Evolutionary conservation across 169 alveolate genomes (phyloP), one percentile per base, ranked within the genome.

Genomic region (Plasmodium adleri): DNA sequence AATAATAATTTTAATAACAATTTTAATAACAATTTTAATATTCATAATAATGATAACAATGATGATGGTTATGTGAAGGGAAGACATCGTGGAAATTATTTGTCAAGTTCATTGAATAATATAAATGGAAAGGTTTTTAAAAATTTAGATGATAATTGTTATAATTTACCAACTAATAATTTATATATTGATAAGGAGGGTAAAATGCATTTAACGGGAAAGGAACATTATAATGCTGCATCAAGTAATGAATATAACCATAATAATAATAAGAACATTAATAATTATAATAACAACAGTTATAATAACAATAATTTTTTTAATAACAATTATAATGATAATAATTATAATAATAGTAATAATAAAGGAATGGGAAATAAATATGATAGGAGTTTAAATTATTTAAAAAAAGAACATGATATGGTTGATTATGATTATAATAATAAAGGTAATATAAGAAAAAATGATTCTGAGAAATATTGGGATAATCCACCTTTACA

Each of bases 151-250:
- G 71, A 80, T 22, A 80, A 28, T 39, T 68, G 54, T 43, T 80
- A 80, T 49, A 70, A 80, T 15, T 24, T 80, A 12, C 83, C 72
- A 13, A 32, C 22, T 3, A 80, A 80, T 68, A 80, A 80, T 49
- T 20, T 80, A 32, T 80, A 67, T 26, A 80, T 80, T 13, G 90
- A 80, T 24, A 67, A 39, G 1, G 90, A 80, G 39, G 90, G 90
- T 0, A 80, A 80, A 49, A 80, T 80, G 83, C 85, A 80, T 24
- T 50, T 80, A 68, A 80, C 90, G 0, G 90, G 39, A 17, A 71
- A 80, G 10, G 90, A 80, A 4, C 32, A 20, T n/a, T 20, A 56
- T 13, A 67, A 54, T 50, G 24, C 59, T 4, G 58, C 17, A 15
- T 13, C 20, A 8, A 62, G 64, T 22, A 24, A 76, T 56, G 22